Base-by-base conservation (phyloP, 257 asterid genomes). In the Vinca minor region DNA sequence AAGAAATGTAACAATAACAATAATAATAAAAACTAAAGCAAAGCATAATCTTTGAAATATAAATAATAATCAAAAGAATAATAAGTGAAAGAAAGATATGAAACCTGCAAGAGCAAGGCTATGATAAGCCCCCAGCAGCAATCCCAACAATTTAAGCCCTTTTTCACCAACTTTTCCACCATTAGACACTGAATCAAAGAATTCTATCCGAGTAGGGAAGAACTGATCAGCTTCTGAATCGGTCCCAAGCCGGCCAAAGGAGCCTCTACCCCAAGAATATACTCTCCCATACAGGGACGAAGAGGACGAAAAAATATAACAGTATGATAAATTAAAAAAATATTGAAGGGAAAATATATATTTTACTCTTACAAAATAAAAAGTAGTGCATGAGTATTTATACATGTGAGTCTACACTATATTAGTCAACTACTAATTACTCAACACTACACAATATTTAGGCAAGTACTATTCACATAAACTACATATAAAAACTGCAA, bases 211-310 rank as follows among this genome's bases (percentile, higher is more conserved):
- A 36, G 65, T 71, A 63, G 95, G 95, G 32, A 74, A 52, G 15
- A 67, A 54, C 66, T 73, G 82, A 53, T 91, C 96, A 31, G 76
- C 62, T 61, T 91, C 98, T 25, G 90, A 86, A 69, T 78, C 95
- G 53, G 78, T 79, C 15, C 98, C 98, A 42, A 91, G 92, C 63
- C 96, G 91, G 71, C 95, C 96, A 61, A 88, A 83, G 28, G 78
- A 81, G 67, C 98, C 98, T 78, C 98, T 83, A 20, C 98, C 98
- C 96, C 98, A 91, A 41, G 92, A 79, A 74, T 83, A 86, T 57
- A 91, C 92, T 65, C 78, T 79, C 26, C 98, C 96, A 77, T 86
- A 89, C 66, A n/a, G n/a, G n/a, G n/a, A n/a, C n/a, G n/a, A n/a
- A n/a, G n/a, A n/a, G n/a, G n/a, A n/a, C n/a, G n/a, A n/a, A n/a